Conservation (phyloP, 257 asterid species). For the Przewalskia tangutica region DNA sequence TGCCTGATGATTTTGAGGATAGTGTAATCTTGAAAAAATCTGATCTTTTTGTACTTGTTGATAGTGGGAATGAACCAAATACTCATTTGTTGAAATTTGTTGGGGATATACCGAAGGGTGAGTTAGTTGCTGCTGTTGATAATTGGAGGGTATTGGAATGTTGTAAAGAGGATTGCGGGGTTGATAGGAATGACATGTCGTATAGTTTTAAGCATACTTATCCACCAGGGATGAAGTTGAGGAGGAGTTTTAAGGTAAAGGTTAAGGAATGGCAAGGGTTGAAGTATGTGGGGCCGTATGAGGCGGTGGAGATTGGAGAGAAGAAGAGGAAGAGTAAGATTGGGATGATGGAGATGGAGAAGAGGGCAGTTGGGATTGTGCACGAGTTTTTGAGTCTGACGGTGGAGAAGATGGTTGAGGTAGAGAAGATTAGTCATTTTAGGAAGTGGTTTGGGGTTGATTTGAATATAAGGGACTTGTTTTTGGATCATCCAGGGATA, state of each 20-base stretch:
- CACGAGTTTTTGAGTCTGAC: constrained; percentile 92
- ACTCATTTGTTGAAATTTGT: constrained; percentile 58
- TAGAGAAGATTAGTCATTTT: constrained; percentile 91
- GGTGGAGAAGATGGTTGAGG: constrained; percentile 92
- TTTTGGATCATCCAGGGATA: constrained; percentile 82
- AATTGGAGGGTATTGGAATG: constrained; percentile 72
- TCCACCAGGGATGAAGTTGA: constrained; percentile 86
- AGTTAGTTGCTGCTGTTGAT: constrained; percentile 56
- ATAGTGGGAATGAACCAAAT: constrained; percentile 49
- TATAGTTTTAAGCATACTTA: constrained; percentile 57
- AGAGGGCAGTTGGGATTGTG: constrained; percentile 76
- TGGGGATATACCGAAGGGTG: constrained; percentile 19
- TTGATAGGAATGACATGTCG: constrained; percentile 39
- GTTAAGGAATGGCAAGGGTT: constrained; percentile 76
- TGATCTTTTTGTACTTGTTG: constrained; percentile 43
- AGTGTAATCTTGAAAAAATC: constrained; percentile 50
- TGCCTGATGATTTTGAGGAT: constrained; percentile 82
- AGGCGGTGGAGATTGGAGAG: constrained; percentile 34
- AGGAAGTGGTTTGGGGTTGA: constrained; percentile 83
- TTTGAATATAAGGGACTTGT: constrained; percentile 71
- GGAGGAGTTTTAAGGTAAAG: constrained; percentile 47
- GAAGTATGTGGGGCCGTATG: constrained; percentile 65
- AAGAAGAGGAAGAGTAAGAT: constrained; percentile 24
- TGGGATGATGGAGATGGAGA: constrained; percentile 55
- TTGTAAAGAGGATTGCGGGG: constrained; percentile 45